Evolutionary conservation across 768 basidiomycete species (phyloP).

Genomic region (Rubroboletus satanas): DNA sequence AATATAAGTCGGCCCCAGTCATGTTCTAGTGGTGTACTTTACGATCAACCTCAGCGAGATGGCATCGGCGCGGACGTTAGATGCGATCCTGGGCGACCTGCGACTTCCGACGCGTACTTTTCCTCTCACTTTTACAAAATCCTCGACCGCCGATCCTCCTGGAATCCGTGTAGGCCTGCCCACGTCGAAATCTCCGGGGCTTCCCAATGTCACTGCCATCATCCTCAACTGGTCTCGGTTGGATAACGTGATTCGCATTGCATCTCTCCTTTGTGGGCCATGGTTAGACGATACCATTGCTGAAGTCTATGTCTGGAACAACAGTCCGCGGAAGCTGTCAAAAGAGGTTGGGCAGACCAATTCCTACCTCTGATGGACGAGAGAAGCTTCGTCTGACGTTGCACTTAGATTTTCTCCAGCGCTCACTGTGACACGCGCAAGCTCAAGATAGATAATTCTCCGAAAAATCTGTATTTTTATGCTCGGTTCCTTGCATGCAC

Average conservation of each 20-base stretch:
- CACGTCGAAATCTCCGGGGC: not conserved
- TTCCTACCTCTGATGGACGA: not conserved
- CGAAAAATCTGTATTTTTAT: slow-evolving; percentile 55
- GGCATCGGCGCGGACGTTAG: slow-evolving; percentile 2
- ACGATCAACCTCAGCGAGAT: slow-evolving; percentile 1
- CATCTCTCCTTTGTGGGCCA: slow-evolving; percentile 46
- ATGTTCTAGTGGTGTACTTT: not conserved
- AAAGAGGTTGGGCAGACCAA: slow-evolving; percentile 37
- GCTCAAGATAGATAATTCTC: slow-evolving; percentile 54
- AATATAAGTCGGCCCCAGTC: no score
- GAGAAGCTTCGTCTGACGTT: not conserved
- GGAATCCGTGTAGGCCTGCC: slow-evolving; percentile 15
- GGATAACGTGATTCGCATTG: slow-evolving; percentile 55
- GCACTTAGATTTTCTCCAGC: slow-evolving; percentile 38
- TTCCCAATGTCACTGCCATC: slow-evolving; percentile 51
- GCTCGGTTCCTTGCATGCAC: slow-evolving; percentile 59
- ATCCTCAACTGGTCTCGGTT: slow-evolving; percentile 68
- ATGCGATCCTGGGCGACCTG: slow-evolving; percentile 12
- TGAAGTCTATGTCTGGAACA: slow-evolving; percentile 60
- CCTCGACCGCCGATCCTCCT: not conserved
- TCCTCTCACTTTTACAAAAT: slow-evolving; percentile 16
- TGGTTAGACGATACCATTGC: slow-evolving; percentile 44
- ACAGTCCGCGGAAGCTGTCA: slow-evolving; percentile 43
- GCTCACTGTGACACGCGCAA: slow-evolving; percentile 41
- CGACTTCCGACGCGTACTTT: slow-evolving; percentile 13